Conservation (phyloP, 1,284 basidiomycete species). For the Ceratobasidium sp. region DNA sequence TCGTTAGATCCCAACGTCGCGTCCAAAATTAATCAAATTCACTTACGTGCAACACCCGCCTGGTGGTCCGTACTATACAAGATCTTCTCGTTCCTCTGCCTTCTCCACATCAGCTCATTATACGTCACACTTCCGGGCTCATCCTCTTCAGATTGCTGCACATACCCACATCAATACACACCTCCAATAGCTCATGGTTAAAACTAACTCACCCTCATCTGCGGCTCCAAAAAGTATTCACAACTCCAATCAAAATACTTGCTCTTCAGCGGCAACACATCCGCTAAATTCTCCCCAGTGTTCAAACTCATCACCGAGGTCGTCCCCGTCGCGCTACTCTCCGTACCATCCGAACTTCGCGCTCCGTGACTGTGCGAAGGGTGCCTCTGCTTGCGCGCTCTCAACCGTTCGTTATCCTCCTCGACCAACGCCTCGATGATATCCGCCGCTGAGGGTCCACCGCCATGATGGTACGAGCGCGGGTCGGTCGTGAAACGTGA, state of each 20-base stretch:
- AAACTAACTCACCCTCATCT: constrained; percentile 84
- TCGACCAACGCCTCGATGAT: constrained; percentile 90
- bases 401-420: constrained; percentile 89
- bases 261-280: constrained; percentile 86
- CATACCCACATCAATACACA: not conserved
- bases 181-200: constrained; percentile 1
- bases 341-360: constrained; percentile 36
- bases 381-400: constrained; percentile 69
- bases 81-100: constrained; percentile 89
- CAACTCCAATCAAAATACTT: constrained; percentile 96
- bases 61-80: constrained; percentile 78
- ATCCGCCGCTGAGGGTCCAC: constrained; percentile 73
- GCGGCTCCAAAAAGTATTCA: constrained; percentile 98
- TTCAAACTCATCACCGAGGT: constrained; percentile 32
- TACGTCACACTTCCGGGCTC: constrained; percentile 95
- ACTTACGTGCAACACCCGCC: constrained; percentile 77
- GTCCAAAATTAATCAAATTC: constrained; percentile 16
- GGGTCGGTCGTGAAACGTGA: constrained; percentile 42
- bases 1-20: constrained; percentile 18
- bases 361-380: constrained; percentile 28
- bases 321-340: constrained; percentile 25
- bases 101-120: constrained; percentile 96
- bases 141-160: constrained; percentile 90
- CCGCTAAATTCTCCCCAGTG: constrained; percentile 41
- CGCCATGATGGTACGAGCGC: constrained; percentile 53